phyloP scores from a whole-genome alignment of 768 basidiomycete genomes.

The Lentinula raphanica region DNA sequence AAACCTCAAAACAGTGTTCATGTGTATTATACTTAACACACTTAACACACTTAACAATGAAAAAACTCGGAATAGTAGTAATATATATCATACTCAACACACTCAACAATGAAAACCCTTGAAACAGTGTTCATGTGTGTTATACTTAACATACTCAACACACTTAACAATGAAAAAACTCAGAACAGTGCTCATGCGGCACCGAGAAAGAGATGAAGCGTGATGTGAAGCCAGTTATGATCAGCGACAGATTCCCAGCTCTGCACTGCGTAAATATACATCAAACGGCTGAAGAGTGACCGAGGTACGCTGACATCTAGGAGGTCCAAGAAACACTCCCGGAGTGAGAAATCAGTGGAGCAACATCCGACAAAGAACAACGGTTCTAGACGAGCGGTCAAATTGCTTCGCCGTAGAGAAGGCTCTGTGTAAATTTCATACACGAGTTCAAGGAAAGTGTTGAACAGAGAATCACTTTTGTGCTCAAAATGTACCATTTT shows the following conservation, averaged over 20 bases:
- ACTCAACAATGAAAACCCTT: too few relatives aligned
- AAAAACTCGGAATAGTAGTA: too few relatives aligned
- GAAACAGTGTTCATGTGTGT: too few relatives aligned
- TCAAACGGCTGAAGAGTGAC: slow-evolving; percentile 73
- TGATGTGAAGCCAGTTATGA: slow-evolving; percentile 91
- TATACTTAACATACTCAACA: too few relatives aligned
- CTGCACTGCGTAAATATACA: slow-evolving; percentile 89
- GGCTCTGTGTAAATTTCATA: slow-evolving; percentile 93
- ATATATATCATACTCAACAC: too few relatives aligned
- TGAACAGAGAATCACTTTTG: slow-evolving; percentile 73
- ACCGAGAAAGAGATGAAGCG: slow-evolving; percentile 83
- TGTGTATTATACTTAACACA: too few relatives aligned
- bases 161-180: too few relatives aligned
- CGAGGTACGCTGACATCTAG: slow-evolving; percentile 86
- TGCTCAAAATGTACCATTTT: slow-evolving; percentile 84
- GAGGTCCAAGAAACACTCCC: slow-evolving; percentile 84
- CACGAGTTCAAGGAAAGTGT: slow-evolving; percentile 82
- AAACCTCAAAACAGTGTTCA: too few relatives aligned
- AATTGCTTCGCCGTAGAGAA: slow-evolving; percentile 78
- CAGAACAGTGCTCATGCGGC: too few relatives aligned
- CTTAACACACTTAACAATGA: too few relatives aligned
- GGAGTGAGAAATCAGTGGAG: slow-evolving; percentile 69
- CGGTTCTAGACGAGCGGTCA: slow-evolving; percentile 89
- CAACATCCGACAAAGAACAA: slow-evolving; percentile 91
- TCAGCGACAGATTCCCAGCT: slow-evolving; percentile 92